Evolutionary conservation across 345 rosid species (phyloP), one percentile per base, ranked within the genome.

Genomic region (Nasturtium officinale): DNA sequence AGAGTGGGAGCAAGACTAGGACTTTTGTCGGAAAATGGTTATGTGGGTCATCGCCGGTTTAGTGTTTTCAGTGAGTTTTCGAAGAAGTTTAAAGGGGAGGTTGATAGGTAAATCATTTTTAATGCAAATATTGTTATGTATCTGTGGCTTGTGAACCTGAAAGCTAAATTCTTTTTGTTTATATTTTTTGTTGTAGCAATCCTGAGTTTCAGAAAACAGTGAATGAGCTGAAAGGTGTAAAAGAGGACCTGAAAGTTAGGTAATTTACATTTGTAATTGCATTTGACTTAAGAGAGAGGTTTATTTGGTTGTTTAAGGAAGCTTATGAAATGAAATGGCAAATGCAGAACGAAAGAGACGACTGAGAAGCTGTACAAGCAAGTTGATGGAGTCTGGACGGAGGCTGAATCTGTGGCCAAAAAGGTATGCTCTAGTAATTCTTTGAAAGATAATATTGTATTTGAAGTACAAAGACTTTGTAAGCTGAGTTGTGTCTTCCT

Each of bases 321-420:
- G 75, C 83, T 91, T 88, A 85, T 46, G 47, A 23, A 78, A 78
- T 89, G 83, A 80, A 84, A 77, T 89, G 85, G 82, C 75, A 70
- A 83, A 82, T 87, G 89, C 90, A 91, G 97, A 88, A 88, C 96
- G 4, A 95, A 91, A 86, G 86, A 91, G 88, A 91, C 86, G 38
- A 81, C 96, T 53, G 92, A 88, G 89, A 82, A 90, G 89, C 85
- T 95, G 20, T 89, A 88, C 84, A 89, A 85, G 77, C 96, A 84
- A 51, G 99, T 84, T 21, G 97, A 91, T 75, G 90, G 88, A 29
- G 89, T 60, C 57, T 91, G 96, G 99, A 83, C 87, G 0, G 99
- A 91, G 71, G 96, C 97, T 38, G 96, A 91, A 83, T 84, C 86
- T 48, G 85, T 96, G 7, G 99, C 89, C 5, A 95, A 88, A 78